Percentiles rank a stretch among this genome's conserved stretches.
Conservation (phyloP, 2,329 filamentous ascomycete species). For the Apiospora rasikravindrae region DNA sequence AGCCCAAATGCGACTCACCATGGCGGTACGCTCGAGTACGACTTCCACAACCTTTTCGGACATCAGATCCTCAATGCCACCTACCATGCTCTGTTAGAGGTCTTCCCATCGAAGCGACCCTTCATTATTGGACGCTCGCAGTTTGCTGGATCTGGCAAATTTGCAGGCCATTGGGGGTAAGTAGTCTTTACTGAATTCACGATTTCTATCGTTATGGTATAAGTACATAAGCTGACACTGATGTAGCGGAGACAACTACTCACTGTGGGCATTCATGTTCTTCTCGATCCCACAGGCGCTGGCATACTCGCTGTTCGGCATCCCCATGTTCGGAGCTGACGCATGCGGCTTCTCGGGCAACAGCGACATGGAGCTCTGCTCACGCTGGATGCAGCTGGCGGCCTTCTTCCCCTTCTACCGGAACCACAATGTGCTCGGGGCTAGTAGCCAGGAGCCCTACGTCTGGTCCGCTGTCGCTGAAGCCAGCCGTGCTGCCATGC, state of each 20-base stretch:
- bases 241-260: constrained; percentile 70
- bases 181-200: constrained; percentile 17
- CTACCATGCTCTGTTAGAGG: constrained; percentile 68
- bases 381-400: constrained; percentile 73
- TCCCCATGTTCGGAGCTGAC: constrained; percentile 78
- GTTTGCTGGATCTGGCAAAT: constrained; percentile 77
- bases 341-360: constrained; percentile 75
- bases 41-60: constrained; percentile 82
- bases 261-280: constrained; percentile 75
- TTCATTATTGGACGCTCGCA: constrained; percentile 86
- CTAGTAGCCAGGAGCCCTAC: constrained; percentile 73
- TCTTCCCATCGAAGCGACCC: constrained; percentile 72
- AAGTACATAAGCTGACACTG: background rate
- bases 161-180: constrained; percentile 77
- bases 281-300: constrained; percentile 80
- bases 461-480: constrained; percentile 69
- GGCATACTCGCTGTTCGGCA: constrained; percentile 74
- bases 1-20: constrained; percentile 79
- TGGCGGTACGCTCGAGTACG: constrained; percentile 77
- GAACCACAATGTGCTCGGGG: constrained; percentile 72
- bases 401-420: constrained; percentile 82
- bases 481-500: constrained; percentile 70
- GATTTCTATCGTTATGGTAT: constrained; percentile 1
- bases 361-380: constrained; percentile 71
- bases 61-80: constrained; percentile 79